Evolutionary conservation across 1,284 basidiomycete genomes (phyloP), one percentile per base, ranked within the genome.

Genomic region (Agroathelia rolfsii): DNA sequence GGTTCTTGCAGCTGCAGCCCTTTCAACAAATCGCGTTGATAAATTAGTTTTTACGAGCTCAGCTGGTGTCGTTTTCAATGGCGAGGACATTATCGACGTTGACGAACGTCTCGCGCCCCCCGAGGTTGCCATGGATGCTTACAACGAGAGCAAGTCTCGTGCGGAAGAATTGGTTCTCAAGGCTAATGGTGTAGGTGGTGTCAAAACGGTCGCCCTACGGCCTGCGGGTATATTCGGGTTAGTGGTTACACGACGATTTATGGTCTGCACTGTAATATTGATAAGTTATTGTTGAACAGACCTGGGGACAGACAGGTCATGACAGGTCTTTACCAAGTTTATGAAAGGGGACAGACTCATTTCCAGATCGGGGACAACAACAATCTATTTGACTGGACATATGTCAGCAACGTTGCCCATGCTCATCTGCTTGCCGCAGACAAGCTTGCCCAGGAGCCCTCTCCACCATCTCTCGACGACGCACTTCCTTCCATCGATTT

Each of bases 161-260:
- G 94, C 87, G 0, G 95, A 98, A 58, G 67, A 70, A 28, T 65
- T 86, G 27, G 80, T 97, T 2, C 64, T 98, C 3, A 72, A 69
- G 22, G 88, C 94, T 7, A 98, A 97, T 50, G 83, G 79, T 3
- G 72, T 79, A 43, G 71, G 74, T 15, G 85, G 83, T 3, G 66
- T 97, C 6, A 59, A 86, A 41, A 98, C 95, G 0, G 87, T 93
- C 28, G 87, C 93, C 10, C 59, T 98, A 24, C 69, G 95, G 30
- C 94, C 94, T 2, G 81, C 90, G n/a, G 92, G 94, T 9, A 95
- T 98, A 50, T 98, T 97, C 52, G 95, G 94, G 88, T 84, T 42
- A 35, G 72, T 54, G 19, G 13, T 11, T 24, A 8, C 24, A 26
- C 30, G 12, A 30, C 23, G 25, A 38, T 36, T 24, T 16, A 21